These are phyloP conservation scores for Suillus discolor DNA, from an alignment of 768 basidiomycete species.

Conservation along the genomic window DNA sequence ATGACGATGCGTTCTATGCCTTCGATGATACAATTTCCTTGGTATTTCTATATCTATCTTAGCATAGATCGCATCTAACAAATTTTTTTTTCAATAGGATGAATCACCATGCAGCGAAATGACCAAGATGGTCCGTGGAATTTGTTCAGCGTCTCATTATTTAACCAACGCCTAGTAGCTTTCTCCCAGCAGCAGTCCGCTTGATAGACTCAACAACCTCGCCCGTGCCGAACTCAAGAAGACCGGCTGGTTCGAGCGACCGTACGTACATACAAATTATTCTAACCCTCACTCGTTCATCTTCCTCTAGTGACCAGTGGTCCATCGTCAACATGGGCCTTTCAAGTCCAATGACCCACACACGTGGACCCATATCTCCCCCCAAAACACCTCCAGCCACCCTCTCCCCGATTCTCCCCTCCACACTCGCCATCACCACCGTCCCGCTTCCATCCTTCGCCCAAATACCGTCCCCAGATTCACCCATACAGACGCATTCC, in stretches of 20 bases:
- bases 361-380: neutral
- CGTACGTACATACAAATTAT: constrained; percentile 10
- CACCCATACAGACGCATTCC: neutral
- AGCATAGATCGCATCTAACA: constrained; percentile 8
- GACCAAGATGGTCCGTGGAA: constrained; percentile 29
- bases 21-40: constrained; percentile 11
- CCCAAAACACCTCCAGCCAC: constrained; percentile 14
- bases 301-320: constrained; percentile 29
- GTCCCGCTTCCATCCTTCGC: neutral
- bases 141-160: constrained; percentile 9
- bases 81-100: constrained; percentile 16
- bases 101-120: constrained; percentile 14
- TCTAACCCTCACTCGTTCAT: neutral
- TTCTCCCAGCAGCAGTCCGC: constrained; percentile 22
- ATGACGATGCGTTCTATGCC: constrained; percentile 5
- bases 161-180: constrained; percentile 17
- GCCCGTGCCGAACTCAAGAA: constrained; percentile 32
- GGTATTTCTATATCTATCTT: constrained; percentile 16
- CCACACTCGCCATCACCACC: neutral
- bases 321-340: constrained; percentile 28
- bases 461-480: constrained; percentile 9
- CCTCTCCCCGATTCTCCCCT: neutral
- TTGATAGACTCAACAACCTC: constrained; percentile 31
- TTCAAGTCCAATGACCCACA: constrained; percentile 6
- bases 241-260: constrained; percentile 33